Base-by-base conservation (phyloP, 805 yeast species). In the Citeromyces matritensis region DNA sequence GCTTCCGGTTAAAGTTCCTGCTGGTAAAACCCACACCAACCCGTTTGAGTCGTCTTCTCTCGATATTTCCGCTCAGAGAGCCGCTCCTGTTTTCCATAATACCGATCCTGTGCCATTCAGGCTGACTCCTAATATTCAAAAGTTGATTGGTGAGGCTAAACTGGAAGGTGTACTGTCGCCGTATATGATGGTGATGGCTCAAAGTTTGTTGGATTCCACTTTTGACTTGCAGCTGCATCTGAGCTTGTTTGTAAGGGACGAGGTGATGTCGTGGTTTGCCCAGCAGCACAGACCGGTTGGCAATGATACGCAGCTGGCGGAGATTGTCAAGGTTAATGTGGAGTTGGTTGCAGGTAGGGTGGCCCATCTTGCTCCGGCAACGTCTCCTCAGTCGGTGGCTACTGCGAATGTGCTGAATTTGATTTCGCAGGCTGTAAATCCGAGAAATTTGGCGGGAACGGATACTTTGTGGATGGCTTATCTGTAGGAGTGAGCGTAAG, bases 401-500 rank as follows among this genome's bases (percentile, higher is more conserved):
- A 82, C 94, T 24, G 97, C 88, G 51, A 76, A 82, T 38, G 81
- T 85, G 23, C 65, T 91, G 41, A 96, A 91, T 44, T 67, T 88
- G 47, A 83, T 91, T 32, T 78, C 94, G 4, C 85, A 83, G 46
- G 97, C 98, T 5, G 96, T 86, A 10, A 88, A 86, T 47, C 96
- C 97, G 24, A 71, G 94, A 43, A 83, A 84, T 44, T 58, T 91
- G 42, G 96, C 97, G 10, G 73, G 83, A 33, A 78, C 94, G 5
- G 98, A 91, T 44, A 74, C 85, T 10, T 64, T 82, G 40, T 91
- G 95, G 85, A 83, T 91, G 95, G 91, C 98, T 1, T 91, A 84
- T 58, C 71, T 85, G 42, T 85, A 59, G 39, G n/a, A 1, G 10
- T 23, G 21, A 17, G 21, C 21, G 21, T 17, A 7, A 17, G n/a